Evolutionary conservation across 129 eudicot genomes (phyloP).

Genomic region (Cynara cardunculus): DNA sequence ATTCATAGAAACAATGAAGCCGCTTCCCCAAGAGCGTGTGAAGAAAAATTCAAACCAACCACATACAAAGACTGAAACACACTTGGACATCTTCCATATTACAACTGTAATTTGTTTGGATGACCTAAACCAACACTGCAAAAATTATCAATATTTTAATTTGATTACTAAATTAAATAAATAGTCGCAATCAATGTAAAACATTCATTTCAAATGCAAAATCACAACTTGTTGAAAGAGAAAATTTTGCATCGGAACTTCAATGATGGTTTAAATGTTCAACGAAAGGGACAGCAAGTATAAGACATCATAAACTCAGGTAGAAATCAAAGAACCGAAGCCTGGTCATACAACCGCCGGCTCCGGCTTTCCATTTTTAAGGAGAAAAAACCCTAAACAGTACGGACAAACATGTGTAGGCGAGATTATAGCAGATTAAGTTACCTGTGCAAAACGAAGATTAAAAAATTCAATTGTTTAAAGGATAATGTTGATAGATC

Average conservation of each 20-base stretch:
- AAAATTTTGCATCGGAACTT: background rate
- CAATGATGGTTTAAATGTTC: slow-evolving; percentile 11
- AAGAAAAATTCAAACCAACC: slow-evolving; percentile 38
- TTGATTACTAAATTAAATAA: background rate
- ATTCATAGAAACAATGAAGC: slow-evolving; percentile 25
- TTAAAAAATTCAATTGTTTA: background rate
- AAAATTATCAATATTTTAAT: background rate
- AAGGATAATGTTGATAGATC: slow-evolving; percentile 25
- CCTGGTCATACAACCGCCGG: slow-evolving; percentile 28
- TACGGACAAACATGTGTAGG: slow-evolving; percentile 1
- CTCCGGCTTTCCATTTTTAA: slow-evolving; percentile 31
- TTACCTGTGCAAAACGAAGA: slow-evolving; percentile 19
- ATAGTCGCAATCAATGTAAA: background rate
- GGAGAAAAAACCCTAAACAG: slow-evolving; percentile 17
- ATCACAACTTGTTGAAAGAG: background rate
- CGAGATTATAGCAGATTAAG: background rate
- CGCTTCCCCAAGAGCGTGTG: slow-evolving; percentile 33
- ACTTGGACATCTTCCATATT: slow-evolving; percentile 21
- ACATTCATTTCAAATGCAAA: background rate
- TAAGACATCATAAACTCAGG: slow-evolving; percentile 20
- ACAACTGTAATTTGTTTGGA: slow-evolving; percentile 31
- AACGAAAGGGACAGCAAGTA: slow-evolving; percentile 12
- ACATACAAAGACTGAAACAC: slow-evolving; percentile 10
- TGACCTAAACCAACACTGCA: slow-evolving; percentile 7
- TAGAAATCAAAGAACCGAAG: background rate